A percentile compares a stretch with the other conserved stretches of the same genome.
phyloP scores from a whole-genome alignment of 495 filamentous ascomycete species.

The Daldinia decipiens region DNA sequence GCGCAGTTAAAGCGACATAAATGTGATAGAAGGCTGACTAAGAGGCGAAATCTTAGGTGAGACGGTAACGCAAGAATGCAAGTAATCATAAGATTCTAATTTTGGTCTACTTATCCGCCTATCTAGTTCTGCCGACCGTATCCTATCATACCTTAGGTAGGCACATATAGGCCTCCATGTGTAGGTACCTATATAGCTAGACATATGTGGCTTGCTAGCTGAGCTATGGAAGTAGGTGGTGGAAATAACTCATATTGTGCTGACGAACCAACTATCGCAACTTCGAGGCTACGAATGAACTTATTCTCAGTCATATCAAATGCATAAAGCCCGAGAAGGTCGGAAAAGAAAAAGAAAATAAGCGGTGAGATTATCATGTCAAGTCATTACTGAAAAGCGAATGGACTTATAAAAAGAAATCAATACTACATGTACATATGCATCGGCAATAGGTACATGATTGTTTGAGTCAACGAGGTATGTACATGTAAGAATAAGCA shows the following conservation, averaged over 20 bases:
- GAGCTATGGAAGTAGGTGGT: background rate
- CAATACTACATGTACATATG: background rate
- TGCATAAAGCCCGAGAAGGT: background rate
- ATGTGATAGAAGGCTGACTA: slow-evolving; percentile 12
- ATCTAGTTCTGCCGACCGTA: background rate
- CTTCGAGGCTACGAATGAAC: background rate
- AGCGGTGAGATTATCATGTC: slow-evolving; percentile 35
- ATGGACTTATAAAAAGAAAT: slow-evolving; percentile 25
- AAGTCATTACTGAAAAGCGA: background rate
- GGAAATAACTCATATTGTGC: slow-evolving; percentile 17
- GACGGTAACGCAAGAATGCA: slow-evolving; percentile 25
- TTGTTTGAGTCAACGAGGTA: slow-evolving; percentile 13
- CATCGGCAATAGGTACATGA: background rate
- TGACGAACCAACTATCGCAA: background rate
- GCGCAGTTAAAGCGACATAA: background rate
- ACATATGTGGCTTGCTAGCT: slow-evolving; percentile 4
- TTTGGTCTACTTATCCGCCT: background rate
- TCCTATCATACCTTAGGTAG: slow-evolving; percentile 1
- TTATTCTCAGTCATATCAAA: background rate
- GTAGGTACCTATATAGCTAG: background rate
- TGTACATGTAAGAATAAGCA: slow-evolving; percentile 22
- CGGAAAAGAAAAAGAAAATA: slow-evolving; percentile 4
- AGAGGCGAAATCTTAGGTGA: slow-evolving; percentile 13
- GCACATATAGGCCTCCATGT: background rate
- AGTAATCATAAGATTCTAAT: slow-evolving; percentile 21